Conservation (phyloP, 2,329 filamentous ascomycete genomes). For the Didymella keratinophila region DNA sequence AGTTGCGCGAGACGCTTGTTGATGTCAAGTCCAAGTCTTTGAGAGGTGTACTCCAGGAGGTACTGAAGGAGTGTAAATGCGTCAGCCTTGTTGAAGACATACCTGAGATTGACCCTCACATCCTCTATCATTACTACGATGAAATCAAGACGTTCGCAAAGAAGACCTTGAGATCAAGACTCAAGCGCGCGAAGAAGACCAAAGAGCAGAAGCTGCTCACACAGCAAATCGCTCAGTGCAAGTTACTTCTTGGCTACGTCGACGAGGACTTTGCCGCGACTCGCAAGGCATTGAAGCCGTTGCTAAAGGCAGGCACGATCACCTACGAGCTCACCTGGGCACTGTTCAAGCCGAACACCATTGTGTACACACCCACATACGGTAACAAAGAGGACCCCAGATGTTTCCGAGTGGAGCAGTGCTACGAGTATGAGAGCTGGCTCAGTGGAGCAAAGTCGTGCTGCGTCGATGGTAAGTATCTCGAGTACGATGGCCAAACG, state of each 20-base stretch:
- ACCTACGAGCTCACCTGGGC: slow-evolving; percentile 91
- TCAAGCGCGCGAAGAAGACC: slow-evolving; percentile 66
- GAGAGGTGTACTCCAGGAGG: slow-evolving; percentile 72
- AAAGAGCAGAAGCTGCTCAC: slow-evolving; percentile 67
- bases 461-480: slow-evolving; percentile 76
- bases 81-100: slow-evolving; percentile 82
- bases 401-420: slow-evolving; percentile 81
- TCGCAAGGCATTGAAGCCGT: slow-evolving; percentile 81
- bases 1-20: slow-evolving; percentile 75
- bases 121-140: slow-evolving; percentile 71
- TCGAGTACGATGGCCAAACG: slow-evolving; percentile 87
- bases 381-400: slow-evolving; percentile 77
- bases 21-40: slow-evolving; percentile 87
- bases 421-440: slow-evolving; percentile 73
- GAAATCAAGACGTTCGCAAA: slow-evolving; percentile 70
- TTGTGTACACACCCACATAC: slow-evolving; percentile 79
- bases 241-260: slow-evolving; percentile 77
- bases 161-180: slow-evolving; percentile 69
- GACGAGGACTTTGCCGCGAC: slow-evolving; percentile 80
- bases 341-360: slow-evolving; percentile 84
- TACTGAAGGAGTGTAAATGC: slow-evolving; percentile 79
- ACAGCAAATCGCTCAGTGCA: slow-evolving; percentile 70
- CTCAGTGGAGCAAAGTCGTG: slow-evolving; percentile 76
- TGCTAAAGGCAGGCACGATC: slow-evolving; percentile 82
- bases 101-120: slow-evolving; percentile 65